Conservation (phyloP, 805 yeast genomes). For the Priceomyces castillae region DNA sequence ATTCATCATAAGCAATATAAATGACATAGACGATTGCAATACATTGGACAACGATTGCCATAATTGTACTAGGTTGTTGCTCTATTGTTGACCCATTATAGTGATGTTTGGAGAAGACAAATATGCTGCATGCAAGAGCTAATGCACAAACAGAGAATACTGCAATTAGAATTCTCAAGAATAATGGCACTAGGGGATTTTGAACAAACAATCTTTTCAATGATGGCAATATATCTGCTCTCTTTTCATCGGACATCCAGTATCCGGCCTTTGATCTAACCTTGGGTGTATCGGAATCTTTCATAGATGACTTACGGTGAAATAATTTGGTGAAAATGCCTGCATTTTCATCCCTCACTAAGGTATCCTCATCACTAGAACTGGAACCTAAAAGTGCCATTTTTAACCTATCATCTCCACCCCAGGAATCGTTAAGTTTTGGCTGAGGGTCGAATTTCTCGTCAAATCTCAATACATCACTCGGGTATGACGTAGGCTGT, state of each 20-base stretch:
- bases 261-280: conserved; percentile 59
- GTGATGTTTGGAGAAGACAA: conserved; percentile 32
- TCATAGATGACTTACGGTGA: conserved; percentile 10
- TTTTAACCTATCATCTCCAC: conserved; percentile 64
- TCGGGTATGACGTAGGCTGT: conserved; percentile 39
- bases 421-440: conserved; percentile 55
- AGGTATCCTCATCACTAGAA: conserved; percentile 29
- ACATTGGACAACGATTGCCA: conserved; percentile 86
- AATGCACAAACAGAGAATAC: conserved; percentile 64
- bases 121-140: conserved; percentile 66
- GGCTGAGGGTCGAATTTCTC: conserved; percentile 33
- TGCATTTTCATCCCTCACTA: conserved; percentile 16
- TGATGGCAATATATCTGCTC: conserved; percentile 62
- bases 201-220: conserved; percentile 58
- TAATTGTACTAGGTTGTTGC: conserved; percentile 86
- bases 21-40: conserved; percentile 73
- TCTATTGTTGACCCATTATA: conserved; percentile 41
- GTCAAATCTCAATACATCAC: conserved; percentile 24
- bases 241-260: conserved; percentile 64
- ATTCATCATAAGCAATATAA: conserved; percentile 88
- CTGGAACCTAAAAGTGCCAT: conserved; percentile 45
- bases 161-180: conserved; percentile 52
- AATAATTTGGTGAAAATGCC: conserved; percentile 14
- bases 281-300: conserved; percentile 32
- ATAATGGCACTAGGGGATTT: conserved; percentile 79